Evolutionary conservation across 2,329 filamentous ascomycete species (phyloP).

Genomic region (Bertia moriformis): DNA sequence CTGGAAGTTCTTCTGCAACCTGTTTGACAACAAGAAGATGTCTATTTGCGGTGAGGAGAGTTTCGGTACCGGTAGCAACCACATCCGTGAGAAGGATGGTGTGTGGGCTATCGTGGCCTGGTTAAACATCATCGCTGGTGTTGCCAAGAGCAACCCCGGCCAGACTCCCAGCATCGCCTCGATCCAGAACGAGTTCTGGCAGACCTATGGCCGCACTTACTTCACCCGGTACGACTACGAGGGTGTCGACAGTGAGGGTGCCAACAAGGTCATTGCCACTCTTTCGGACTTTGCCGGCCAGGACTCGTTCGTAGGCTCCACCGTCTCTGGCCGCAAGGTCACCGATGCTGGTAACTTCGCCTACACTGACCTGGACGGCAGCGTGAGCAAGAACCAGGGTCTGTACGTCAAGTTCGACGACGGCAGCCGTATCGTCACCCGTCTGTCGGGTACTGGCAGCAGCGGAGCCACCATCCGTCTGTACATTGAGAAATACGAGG

Average conservation of each 20-base stretch:
- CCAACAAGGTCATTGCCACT: constrained; percentile 75
- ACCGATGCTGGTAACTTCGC: constrained; percentile 88
- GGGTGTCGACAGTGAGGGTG: constrained; percentile 78
- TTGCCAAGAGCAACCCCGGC: constrained; percentile 66
- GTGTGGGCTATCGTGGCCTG: constrained; percentile 95
- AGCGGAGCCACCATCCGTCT: constrained; percentile 91
- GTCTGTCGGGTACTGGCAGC: constrained; percentile 85
- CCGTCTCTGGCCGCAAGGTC: constrained; percentile 68
- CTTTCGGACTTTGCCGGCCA: constrained; percentile 67
- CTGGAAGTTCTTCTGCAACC: constrained; percentile 98
- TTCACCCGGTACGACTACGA: constrained; percentile 99
- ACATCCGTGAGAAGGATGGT: constrained; percentile 97
- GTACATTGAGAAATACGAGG: constrained; percentile 92
- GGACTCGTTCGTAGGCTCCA: constrained; percentile 64
- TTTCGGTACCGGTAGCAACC: constrained; percentile 94
- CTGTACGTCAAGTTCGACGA: constrained; percentile 90
- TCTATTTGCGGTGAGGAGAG: constrained; percentile 98
- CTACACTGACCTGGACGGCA: constrained; percentile 97
- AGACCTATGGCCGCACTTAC: constrained; percentile 88
- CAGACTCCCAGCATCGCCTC: constrained; percentile 83
- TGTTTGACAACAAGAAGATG: constrained; percentile 88
- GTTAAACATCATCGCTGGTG: constrained; percentile 94
- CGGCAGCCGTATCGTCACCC: constrained; percentile 86
- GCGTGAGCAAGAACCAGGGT: constrained; percentile 88
- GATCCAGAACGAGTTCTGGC: constrained; percentile 97